Base-by-base conservation (phyloP, 257 asterid species). In the Solanum neorickii region DNA sequence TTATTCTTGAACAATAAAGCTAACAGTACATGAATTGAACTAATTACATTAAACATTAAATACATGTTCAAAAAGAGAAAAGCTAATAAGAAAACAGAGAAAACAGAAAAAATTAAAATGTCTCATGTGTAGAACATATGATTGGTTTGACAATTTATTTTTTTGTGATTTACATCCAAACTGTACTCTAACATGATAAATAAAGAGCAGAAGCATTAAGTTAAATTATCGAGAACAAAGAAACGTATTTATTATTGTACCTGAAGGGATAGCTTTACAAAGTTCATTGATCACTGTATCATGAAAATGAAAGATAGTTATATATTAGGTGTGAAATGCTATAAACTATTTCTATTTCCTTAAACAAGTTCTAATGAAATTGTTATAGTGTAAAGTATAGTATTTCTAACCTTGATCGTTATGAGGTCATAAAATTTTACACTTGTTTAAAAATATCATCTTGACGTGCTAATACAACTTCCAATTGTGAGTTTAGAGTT, bases 1-100 rank as follows among this genome's bases (percentile, higher is more conserved):
- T 42, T 9, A 96, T 96, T 96, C 91, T 91, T 96, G 84, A 47
- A 47, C 7, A 47, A 14, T 16, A 47, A 47, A 47, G 18, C 56
- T 47, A 47, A 46, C 16, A 12, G 18, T 13, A 12, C 18, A 47
- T 41, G 46, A 42, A 47, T 47, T 39, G 42, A 39, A 39, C 13
- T 44, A 44, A 33, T 33, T 33, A 44, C 49, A 12, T 14, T 44
- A 44, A 44, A 44, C 4, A 12, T 3, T 3, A 44, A 44, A 44
- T 44, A 44, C 15, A 11, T 9, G 35, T 3, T 33, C 5, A 33
- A 33, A 5, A 33, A 33, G 35, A 33, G 5, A 5, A 3, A 33
- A 33, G 49, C 14, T 44, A 44, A 3, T 13, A 44, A 12, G 49
- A 44, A 44, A 44, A 44, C 5, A 44, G 49, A 10, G 49, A 4